Percentiles rank a stretch among this genome's conserved stretches.
These are phyloP conservation scores for slime mould (Dictyostelium discoideum) DNA, from an alignment of 78 protist species.

Conservation along the genomic window DNA sequence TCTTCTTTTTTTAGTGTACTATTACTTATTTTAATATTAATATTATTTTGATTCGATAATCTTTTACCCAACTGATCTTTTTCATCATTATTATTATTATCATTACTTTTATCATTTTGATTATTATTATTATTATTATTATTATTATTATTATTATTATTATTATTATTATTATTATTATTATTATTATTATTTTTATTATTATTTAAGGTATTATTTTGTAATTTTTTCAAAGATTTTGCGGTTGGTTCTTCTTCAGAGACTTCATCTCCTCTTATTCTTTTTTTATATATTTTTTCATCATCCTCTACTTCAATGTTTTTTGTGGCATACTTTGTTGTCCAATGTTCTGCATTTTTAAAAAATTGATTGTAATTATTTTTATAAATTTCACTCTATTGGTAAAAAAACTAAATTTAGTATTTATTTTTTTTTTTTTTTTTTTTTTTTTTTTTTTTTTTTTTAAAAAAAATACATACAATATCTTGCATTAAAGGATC, in stretches of 20 bases:
- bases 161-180: background rate
- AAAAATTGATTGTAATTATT: slow-evolving; percentile 55
- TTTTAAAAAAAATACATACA: background rate
- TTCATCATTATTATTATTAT: background rate
- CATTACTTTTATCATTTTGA: too few relatives aligned
- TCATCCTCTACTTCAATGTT: background rate
- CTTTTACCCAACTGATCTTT: background rate
- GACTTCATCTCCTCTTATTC: background rate
- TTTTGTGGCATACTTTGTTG: slow-evolving; percentile 40
- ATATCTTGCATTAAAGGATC: slow-evolving; percentile 82
- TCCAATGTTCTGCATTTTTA: slow-evolving; percentile 52
- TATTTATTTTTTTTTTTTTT: background rate
- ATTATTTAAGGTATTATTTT: background rate
- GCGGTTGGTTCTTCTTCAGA: background rate
- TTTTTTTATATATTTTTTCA: background rate
- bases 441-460: background rate
- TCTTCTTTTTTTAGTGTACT: background rate
- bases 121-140: slow-evolving; percentile 4
- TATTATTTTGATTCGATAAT: background rate
- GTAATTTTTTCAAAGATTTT: background rate
- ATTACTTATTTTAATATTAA: background rate
- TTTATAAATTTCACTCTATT: slow-evolving; percentile 32
- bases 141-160: background rate
- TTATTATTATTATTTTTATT: slow-evolving; percentile 9
- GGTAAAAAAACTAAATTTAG: too few relatives aligned